Evolutionary conservation across 2,329 filamentous ascomycete species (phyloP), one percentile per base, ranked within the genome.

Genomic region (Fusarium tjaetaba): DNA sequence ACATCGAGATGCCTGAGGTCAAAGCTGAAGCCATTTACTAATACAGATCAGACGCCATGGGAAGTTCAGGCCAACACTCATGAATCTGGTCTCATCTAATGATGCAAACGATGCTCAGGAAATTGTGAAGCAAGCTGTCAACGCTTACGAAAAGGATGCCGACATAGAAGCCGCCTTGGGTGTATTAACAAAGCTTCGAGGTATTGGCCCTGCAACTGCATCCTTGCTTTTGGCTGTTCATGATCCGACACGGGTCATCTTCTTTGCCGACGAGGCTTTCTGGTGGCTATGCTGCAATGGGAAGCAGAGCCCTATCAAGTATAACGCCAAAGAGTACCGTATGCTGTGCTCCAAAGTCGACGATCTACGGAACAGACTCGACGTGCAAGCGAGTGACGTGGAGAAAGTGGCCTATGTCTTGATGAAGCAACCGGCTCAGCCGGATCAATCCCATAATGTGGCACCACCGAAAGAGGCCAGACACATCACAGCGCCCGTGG

Each of bases 181-280:
- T 7, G 81, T 82, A 3, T 84, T 95, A 16, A 86, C 85, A 3
- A 85, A 85, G 62, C 84, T 96, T n/a, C 91, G 86, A 71, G 94
- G 94, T 39, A 89, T 97, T 70, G 94, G 94, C 1, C 93, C 94
- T 4, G 94, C 94, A 13, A 96, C 93, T 2, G 93, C 93, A 1
- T 94, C 92, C 3, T 87, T 96, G 38, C 82, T 96, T 2, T 86
- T 96, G 6, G 88, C 91, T 9, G 88, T 92, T 9, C 88, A 90
- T 72, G 87, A 90, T 68, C 87, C 91, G 0, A 80, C 84, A 1
- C 81, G 83, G 18, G 85, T 91, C 55, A 87, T 93, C 4, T 96
- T 96, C 85, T 96, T 96, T 82, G 93, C 91, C 5, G 94, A 97
- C 78, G 94, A 96, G 81, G 86, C 91, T 7, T 96, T 91, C 78